phyloP scores from a whole-genome alignment of 495 filamentous ascomycete species.

The Neurospora sp. region DNA sequence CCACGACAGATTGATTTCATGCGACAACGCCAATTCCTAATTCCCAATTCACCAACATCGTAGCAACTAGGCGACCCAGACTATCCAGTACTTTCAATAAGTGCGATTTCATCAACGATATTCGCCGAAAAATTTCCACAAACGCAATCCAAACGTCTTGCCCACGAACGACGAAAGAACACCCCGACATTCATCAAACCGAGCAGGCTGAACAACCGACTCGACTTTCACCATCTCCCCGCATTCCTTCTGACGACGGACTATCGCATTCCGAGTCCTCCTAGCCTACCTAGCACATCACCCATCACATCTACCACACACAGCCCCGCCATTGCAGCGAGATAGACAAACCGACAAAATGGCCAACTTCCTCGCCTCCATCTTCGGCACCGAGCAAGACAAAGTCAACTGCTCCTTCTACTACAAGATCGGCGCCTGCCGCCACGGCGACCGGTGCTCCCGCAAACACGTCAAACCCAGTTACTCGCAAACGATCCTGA shows the following conservation, averaged over 20 bases:
- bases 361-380: conserved; percentile 98
- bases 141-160: not conserved
- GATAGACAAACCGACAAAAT: conserved; percentile 22
- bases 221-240: not conserved
- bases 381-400: conserved; percentile 99
- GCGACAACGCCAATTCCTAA: not conserved
- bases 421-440: conserved; percentile 79
- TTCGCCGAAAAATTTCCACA: not conserved
- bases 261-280: not conserved
- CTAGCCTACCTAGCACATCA: not conserved
- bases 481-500: conserved; percentile 92
- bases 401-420: conserved; percentile 52
- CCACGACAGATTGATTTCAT: not conserved
- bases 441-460: conserved; percentile 95
- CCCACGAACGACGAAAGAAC: not conserved
- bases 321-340: not conserved
- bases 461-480: conserved; percentile 99
- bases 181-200: not conserved
- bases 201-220: not conserved
- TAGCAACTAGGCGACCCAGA: not conserved
- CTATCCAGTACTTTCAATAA: not conserved
- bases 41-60: not conserved
- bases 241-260: not conserved
- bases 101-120: not conserved
- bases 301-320: not conserved